Evolutionary conservation across 805 yeast genomes (phyloP).

Genomic region (Pichia paraexigua): DNA sequence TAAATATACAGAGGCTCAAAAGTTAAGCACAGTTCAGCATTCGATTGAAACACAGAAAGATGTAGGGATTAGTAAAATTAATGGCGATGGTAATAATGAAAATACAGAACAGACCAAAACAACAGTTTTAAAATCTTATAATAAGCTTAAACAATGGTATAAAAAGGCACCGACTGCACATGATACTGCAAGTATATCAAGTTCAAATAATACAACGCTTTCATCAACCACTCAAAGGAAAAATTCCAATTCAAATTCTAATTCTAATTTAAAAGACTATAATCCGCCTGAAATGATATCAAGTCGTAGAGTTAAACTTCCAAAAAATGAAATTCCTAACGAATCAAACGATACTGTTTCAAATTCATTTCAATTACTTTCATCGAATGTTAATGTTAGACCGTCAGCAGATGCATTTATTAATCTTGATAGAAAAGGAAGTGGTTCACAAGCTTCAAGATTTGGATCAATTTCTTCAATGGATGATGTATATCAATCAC

Average conservation of each 20-base stretch:
- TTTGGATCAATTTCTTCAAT: constrained; percentile 4
- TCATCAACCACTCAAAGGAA: background rate
- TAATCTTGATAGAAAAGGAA: constrained; percentile 5
- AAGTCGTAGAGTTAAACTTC: constrained; percentile 34
- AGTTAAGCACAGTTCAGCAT: background rate
- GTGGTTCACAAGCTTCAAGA: constrained; percentile 4
- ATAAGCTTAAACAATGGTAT: constrained; percentile 66
- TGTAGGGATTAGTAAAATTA: background rate
- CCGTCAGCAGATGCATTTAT: constrained; percentile 6
- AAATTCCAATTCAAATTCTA: background rate
- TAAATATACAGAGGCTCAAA: background rate
- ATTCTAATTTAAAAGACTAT: constrained; percentile 13
- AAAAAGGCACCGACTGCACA: constrained; percentile 32
- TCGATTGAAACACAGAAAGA: background rate
- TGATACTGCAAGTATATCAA: background rate
- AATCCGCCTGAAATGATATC: constrained; percentile 63
- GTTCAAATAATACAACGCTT: background rate
- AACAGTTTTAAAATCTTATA: constrained; percentile 38
- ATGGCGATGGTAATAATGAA: background rate
- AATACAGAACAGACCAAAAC: background rate
- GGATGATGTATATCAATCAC: background rate
- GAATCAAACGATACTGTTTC: background rate
- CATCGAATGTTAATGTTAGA: constrained; percentile 1
- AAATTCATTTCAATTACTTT: background rate
- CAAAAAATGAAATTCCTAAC: background rate